Evolutionary conservation across 495 filamentous ascomycete genomes (phyloP), one percentile per base, ranked within the genome.

Genomic region (Tuber borchii): DNA sequence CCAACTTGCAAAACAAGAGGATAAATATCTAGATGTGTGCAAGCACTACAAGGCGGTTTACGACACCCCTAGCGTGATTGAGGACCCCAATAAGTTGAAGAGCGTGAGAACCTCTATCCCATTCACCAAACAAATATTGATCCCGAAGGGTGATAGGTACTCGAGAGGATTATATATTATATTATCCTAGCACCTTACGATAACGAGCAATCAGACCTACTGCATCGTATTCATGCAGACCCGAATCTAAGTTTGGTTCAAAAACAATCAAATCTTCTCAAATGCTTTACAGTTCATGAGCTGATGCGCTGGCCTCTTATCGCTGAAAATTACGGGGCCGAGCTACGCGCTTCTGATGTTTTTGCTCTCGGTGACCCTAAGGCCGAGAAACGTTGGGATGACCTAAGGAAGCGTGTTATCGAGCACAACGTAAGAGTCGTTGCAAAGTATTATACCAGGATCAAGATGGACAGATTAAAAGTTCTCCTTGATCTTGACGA

Each of bases 221-320:
- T 99, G 77, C 95, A 99, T 85, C 93, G 95, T 79, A 91, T 98
- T 82, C 89, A 93, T 84, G 85, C 87, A 78, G 91, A 93, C 81
- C 76, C 84, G n/a, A 85, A 86, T 72, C 84, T 86, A 71, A 73
- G 77, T 31, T 76, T 83, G 31, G 74, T 82, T 16, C 78, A 79
- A 45, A 76, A 83, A 65, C 84, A 88, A 83, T 86, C 89, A 79
- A 82, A 88, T 68, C 88, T 99, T 5, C 87, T 99, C 45, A 95
- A 96, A 85, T 89, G 93, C 70, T 99, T 98, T 85, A 99, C 95
- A 51, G 90, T 97, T 9, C 93, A 92, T 77, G 96, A 99, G 85
- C 87, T 99, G 73, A 99, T 99, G 95, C 91, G 94, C 83, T 99
- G 95, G 95, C 95, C 95, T 37, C 90, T 94, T 81, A 93, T 99